Evolutionary conservation across 148 eudicot species (phyloP).

Genomic region (Mesembryanthemum crystallinum): DNA sequence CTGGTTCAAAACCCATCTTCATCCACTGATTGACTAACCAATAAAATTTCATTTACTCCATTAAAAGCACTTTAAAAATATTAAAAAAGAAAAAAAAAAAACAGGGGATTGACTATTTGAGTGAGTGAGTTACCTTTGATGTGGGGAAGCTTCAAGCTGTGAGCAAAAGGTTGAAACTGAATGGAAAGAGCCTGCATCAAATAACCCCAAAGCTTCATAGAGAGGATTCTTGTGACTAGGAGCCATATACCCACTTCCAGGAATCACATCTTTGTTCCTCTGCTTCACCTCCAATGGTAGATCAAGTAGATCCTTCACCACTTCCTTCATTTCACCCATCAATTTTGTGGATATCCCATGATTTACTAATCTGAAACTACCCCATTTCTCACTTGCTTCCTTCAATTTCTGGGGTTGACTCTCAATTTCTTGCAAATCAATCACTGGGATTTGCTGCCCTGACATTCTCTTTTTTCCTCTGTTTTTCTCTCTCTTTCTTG

Average conservation of each 20-base stretch:
- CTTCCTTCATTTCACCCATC: conserved; percentile 57
- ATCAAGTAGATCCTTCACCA: conserved; percentile 42
- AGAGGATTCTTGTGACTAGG: conserved; percentile 45
- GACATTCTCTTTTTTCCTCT: conserved; percentile 3
- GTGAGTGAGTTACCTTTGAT: conserved; percentile 41
- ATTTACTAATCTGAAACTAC: conserved; percentile 62
- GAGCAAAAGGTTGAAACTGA: conserved; percentile 51
- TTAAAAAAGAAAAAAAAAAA: not conserved
- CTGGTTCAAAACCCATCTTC: no score
- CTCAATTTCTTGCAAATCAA: conserved; percentile 43
- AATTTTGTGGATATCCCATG: conserved; percentile 43
- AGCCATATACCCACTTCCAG: conserved; percentile 67
- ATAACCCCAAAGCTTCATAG: conserved; percentile 62
- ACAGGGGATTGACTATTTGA: not conserved
- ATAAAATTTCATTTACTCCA: no score
- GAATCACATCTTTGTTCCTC: conserved; percentile 47
- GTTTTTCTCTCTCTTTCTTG: not conserved
- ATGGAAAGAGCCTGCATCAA: conserved; percentile 38
- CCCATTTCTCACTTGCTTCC: conserved; percentile 56
- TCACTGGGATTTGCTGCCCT: conserved; percentile 35
- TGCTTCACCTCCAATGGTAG: conserved; percentile 57
- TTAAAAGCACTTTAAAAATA: not conserved
- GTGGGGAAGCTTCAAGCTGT: conserved; percentile 45
- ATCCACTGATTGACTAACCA: no score
- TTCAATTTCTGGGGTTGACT: conserved; percentile 33